Evolutionary conservation across 1,284 basidiomycete genomes (phyloP), one percentile per base, ranked within the genome.

Genomic region (Volvariella volvacea): DNA sequence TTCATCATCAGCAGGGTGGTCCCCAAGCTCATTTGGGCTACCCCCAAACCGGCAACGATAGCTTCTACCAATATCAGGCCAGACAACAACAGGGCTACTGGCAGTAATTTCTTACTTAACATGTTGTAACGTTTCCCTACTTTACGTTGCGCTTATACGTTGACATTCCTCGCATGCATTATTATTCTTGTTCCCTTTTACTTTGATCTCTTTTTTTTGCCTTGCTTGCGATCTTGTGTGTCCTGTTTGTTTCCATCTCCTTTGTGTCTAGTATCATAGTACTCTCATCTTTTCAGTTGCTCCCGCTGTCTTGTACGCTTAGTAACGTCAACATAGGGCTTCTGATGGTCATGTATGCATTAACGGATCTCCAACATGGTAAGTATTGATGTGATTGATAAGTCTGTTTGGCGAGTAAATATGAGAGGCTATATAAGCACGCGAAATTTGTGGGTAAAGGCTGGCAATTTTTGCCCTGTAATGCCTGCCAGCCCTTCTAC

Each of bases 21-120:
- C 80, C 80, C 16, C 81, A 81, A 56, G 75, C 64, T 1, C 80
- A 83, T 54, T 68, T 80, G 4, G 78, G 73, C n/a, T 81, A 80
- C 57, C 73, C 74, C 6, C 83, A 85, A 55, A 75, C 73, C 33
- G 73, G 64, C 33, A 75, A 70, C 39, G 83, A 86, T 43, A 70
- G 67, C 50, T 85, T 82, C 58, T 86, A 86, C 56, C 72, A 74
- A 52, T 85, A 84, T 59, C 80, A 80, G 59, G 70, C 71, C 17
- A 65, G 76, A 55, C 77, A 78, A 59, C 80, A 80, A 62, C 77
- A 79, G 61, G 74, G 72, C 48, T 86, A 83, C 63, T 86, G 83
- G 83, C 80, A 83, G 67, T 84, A 62, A 63, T 55, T 39, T 37
- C 22, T 39, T 39, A 41, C 45, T 39, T 38, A 25, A 12, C n/a